Evolutionary conservation across 2,329 filamentous ascomycete genomes (phyloP), one percentile per base, ranked within the genome.

Genomic region (Monilinia polystroma): DNA sequence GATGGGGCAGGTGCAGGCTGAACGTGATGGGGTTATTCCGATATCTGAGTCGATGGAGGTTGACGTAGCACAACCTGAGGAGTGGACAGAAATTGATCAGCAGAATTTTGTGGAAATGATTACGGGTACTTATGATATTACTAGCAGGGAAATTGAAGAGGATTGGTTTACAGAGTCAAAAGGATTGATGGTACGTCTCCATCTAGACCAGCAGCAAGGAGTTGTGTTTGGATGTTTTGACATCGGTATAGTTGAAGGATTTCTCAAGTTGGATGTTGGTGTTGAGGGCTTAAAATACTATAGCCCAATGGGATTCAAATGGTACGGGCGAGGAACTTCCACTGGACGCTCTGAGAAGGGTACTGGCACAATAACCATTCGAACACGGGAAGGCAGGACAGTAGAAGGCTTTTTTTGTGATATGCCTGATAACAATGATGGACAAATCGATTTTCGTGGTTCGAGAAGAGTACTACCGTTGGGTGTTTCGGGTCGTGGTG

Each of bases 361-460:
- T 14, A 60, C 45, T n/a, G 58, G 58, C n/a, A 60, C 29, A 1
- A 49, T 60, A 3, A 51, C 3, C 11, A 60, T 60, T 26, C 45
- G n/a, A 51, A 49, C 45, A 23, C 45, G 45, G 49, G 58, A n/a
- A 7, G 58, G 29, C 1, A 60, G 58, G 14, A 60, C 58, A 7
- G 7, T 60, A 11, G 29, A 60, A 26, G 58, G 58, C 2, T 4
- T 51, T 0, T 60, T 60, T 18, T 18, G 14, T 38, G 58, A n/a
- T 18, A 60, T 60, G 58, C 58, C 58, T 23, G 58, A 60, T 38
- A 60, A 60, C 5, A 60, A 60, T 26, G 58, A 60, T 26, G 58
- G 58, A 1, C 45, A 60, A 6, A 38, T 60, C 6, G 58, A 60
- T 38, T 60, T 60, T 3, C 45, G n/a, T 18, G 58, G 58, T 18